phyloP scores from a whole-genome alignment of 805 yeast genomes.

The Hanseniaspora lindneri region DNA sequence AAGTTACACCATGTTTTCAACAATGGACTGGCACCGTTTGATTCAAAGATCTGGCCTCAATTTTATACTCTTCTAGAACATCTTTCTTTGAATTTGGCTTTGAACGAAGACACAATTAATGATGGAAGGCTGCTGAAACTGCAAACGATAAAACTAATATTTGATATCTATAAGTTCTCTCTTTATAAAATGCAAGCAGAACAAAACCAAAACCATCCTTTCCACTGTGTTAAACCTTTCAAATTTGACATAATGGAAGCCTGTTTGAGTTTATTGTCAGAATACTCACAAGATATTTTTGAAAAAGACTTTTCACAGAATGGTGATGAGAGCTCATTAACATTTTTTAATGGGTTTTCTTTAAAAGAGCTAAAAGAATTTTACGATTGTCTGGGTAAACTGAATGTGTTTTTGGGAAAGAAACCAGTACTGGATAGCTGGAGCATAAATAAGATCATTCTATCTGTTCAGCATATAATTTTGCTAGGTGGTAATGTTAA shows the following conservation, averaged over 20 bases:
- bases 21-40: too few species aligned
- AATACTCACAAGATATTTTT: conserved; percentile 17
- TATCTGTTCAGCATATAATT: conserved; percentile 29
- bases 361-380: conserved; percentile 17
- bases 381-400: conserved; percentile 16
- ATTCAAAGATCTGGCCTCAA: background rate
- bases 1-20: background rate
- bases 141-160: background rate
- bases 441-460: conserved; percentile 48
- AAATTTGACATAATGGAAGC: conserved; percentile 14
- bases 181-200: background rate
- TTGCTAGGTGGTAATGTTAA: conserved; percentile 18
- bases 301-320: conserved; percentile 15
- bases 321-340: conserved; percentile 20
- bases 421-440: conserved; percentile 34
- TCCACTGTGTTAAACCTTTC: background rate
- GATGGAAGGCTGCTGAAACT: background rate
- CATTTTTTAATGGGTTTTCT: conserved; percentile 2
- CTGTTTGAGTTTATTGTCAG: conserved; percentile 19
- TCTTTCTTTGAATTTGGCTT: background rate
- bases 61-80: background rate
- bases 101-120: background rate
- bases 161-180: background rate
- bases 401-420: conserved; percentile 19
- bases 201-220: background rate